Base-by-base conservation (phyloP, 305 asterid genomes). In the Caryopteris hybrid region DNA sequence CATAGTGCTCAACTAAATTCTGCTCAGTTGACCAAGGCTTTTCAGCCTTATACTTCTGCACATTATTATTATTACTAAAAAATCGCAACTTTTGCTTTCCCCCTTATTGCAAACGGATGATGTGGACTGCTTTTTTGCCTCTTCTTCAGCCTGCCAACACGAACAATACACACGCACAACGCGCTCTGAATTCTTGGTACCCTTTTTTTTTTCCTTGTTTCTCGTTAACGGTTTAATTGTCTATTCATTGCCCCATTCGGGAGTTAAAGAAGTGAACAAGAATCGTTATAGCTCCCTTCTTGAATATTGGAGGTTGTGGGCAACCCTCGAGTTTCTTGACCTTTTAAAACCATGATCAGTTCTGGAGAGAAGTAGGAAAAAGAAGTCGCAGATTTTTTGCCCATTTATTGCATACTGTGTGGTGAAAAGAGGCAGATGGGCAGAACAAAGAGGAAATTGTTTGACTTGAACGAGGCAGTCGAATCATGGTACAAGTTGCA, bases 401-500 rank as follows among this genome's bases (percentile, higher is more conserved):
- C n/a, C 36, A 1, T 20, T 23, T n/a, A 33, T 33, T 7, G 29
- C 9, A 36, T 43, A 41, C 20, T 65, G 6, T 64, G 17, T 2
- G 20, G 47, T 52, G 60, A 55, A n/a, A 10, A 48, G 31, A 43
- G 21, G 39, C 25, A 47, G 58, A 84, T 87, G 96, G 92, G 79
- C 69, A 79, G 81, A 67, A 76, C 76, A 58, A 94, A 83, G 84
- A 91, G 59, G 77, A 79, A 84, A 48, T 51, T 66, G 36, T 80
- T 83, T 67, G 81, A 83, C 53, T 71, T 74, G 66, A 81, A 74
- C 18, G 88, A 79, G 68, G 86, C 74, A 22, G 73, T 77, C 54
- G 85, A 75, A 56, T 84, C 81, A 57, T 80, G 85, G 79, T 76
- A 81, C 75, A 84, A 86, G 54, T 60, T 91, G 77, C 10, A 88